Evolutionary conservation across 768 basidiomycete species (phyloP).

Genomic region (Hydnomerulius pinastri): DNA sequence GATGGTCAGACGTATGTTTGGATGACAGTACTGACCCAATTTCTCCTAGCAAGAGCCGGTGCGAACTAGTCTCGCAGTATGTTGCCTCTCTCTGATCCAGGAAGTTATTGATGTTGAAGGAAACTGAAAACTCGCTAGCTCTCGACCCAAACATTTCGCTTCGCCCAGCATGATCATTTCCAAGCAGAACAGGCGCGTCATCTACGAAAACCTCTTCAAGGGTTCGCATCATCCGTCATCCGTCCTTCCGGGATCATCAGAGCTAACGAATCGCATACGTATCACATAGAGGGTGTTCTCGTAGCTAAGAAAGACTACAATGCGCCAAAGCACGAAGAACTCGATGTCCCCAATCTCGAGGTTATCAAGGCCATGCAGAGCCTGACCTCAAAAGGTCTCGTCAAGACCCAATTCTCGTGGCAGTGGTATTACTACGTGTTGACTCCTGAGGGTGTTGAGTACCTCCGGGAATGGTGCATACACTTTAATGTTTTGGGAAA

Average conservation of each 20-base stretch:
- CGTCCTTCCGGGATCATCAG: not conserved
- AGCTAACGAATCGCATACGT: conserved; percentile 1
- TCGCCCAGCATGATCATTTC: conserved; percentile 88
- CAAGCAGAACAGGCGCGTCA: conserved; percentile 91
- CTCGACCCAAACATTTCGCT: conserved; percentile 28
- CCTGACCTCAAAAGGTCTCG: conserved; percentile 74
- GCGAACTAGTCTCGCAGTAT: conserved; percentile 39
- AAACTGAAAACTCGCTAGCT: conserved; percentile 20
- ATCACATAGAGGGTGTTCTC: conserved; percentile 84
- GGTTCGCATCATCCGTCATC: conserved; percentile 51
- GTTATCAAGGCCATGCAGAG: conserved; percentile 74
- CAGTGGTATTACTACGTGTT: conserved; percentile 99
- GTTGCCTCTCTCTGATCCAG: conserved; percentile 14
- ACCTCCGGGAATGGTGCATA: conserved; percentile 83
- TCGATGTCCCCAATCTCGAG: conserved; percentile 68
- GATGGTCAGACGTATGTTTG: conserved; percentile 27
- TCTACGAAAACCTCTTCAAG: conserved; percentile 99
- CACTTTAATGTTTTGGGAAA: not conserved
- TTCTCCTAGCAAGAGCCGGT: conserved; percentile 35
- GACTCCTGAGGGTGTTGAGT: conserved; percentile 96
- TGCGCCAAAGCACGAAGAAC: conserved; percentile 93
- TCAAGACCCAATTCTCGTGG: conserved; percentile 99
- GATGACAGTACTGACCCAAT: conserved; percentile 33
- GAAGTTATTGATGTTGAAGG: not conserved
- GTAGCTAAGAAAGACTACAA: conserved; percentile 99